Conservation (phyloP, 2,329 filamentous ascomycete genomes). For the Camillea tinctor region DNA sequence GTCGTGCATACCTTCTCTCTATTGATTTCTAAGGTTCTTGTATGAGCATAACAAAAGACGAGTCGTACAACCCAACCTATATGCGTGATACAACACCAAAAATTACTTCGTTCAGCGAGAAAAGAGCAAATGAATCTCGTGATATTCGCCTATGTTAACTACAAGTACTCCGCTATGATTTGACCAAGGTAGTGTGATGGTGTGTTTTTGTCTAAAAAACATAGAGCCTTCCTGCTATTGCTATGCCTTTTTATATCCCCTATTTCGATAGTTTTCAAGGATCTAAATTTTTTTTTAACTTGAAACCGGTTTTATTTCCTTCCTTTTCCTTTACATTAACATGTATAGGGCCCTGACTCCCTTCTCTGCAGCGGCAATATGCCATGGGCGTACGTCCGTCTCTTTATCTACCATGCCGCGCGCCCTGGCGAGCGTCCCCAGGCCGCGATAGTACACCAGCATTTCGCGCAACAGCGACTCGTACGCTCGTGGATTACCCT, state of each 20-base stretch:
- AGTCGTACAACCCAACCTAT: too few species aligned
- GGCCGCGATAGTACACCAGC: constrained; percentile 63
- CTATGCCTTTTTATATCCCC: too few species aligned
- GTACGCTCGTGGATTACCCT: constrained; percentile 52
- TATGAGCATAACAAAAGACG: too few species aligned
- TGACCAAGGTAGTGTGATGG: too few species aligned
- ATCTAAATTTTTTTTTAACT: too few species aligned
- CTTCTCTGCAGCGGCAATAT: constrained; percentile 70
- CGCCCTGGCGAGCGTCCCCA: constrained; percentile 67
- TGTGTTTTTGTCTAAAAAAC: too few species aligned
- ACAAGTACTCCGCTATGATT: not conserved
- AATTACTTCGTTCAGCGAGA: too few species aligned
- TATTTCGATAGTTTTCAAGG: too few species aligned
- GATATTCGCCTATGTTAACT: not conserved
- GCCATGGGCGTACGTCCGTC: constrained; percentile 70
- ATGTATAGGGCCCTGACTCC: constrained; percentile 64
- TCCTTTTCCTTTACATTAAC: constrained; percentile 52
- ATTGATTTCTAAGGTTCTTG: too few species aligned
- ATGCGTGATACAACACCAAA: too few species aligned
- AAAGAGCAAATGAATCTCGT: not conserved
- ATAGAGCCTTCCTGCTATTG: too few species aligned
- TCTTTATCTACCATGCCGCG: constrained; percentile 61
- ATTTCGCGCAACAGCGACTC: constrained; percentile 70
- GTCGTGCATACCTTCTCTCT: too few species aligned
- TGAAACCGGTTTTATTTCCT: not conserved